Evolutionary conservation across 805 yeast species (phyloP).

Genomic region (Saccharomycopsis lassenensis): DNA sequence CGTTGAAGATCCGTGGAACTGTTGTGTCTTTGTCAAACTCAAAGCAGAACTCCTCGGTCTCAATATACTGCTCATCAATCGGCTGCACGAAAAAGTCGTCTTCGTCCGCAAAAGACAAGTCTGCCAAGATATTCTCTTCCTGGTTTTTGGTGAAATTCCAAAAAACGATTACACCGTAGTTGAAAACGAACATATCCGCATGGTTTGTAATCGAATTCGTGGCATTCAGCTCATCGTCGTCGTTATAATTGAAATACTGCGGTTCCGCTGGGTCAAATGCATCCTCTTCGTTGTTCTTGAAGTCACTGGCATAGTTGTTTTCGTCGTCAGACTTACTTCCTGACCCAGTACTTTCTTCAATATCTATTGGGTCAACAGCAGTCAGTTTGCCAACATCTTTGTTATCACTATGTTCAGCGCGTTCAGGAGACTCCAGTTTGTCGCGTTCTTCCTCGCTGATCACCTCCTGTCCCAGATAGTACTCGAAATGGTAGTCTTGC

Average conservation of each 20-base stretch:
- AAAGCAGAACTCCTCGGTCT: constrained; percentile 62
- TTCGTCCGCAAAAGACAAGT: constrained; percentile 48
- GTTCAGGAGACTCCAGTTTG: constrained; percentile 1
- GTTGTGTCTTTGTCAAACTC: constrained; percentile 45
- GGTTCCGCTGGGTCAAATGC: constrained; percentile 92
- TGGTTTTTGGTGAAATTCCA: constrained; percentile 94
- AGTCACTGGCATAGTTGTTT: constrained; percentile 22
- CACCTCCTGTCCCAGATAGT: constrained; percentile 52
- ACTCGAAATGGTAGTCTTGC: constrained; percentile 85
- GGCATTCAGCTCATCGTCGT: constrained; percentile 4
- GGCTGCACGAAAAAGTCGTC: constrained; percentile 53
- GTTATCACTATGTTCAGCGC: constrained; percentile 22
- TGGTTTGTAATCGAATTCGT: constrained; percentile 27
- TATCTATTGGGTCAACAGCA: background rate
- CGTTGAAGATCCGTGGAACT: constrained; percentile 76
- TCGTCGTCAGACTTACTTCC: constrained; percentile 19
- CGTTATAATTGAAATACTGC: constrained; percentile 58
- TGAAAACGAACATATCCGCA: constrained; percentile 83
- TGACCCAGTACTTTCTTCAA: constrained; percentile 25
- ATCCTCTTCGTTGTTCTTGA: constrained; percentile 26
- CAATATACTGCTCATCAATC: constrained; percentile 78
- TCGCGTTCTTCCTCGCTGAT: background rate
- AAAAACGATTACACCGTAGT: constrained; percentile 93
- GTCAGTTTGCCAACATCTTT: constrained; percentile 1
- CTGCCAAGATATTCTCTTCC: constrained; percentile 89